phyloP scores from a whole-genome alignment of 257 asterid genomes.

The Lavandula angustifolia region DNA sequence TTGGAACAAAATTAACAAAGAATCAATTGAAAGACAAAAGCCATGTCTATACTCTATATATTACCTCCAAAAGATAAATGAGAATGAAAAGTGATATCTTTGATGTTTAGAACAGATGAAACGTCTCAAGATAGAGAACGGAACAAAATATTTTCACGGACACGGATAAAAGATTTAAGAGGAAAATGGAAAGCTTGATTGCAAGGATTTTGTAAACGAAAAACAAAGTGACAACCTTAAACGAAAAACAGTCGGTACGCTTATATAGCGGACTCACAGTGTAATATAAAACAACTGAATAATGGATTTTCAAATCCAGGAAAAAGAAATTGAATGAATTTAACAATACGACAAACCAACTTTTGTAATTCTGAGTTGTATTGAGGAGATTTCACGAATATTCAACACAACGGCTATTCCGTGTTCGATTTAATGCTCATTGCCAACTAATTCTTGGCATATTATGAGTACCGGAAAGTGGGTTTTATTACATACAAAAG shows the following conservation, averaged over 20 bases:
- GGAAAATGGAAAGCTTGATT: neutral
- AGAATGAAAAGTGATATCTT: neutral
- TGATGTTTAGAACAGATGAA: neutral
- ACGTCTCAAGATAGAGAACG: neutral
- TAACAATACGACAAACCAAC: neutral
- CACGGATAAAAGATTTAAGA: neutral
- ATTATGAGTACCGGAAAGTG: neutral
- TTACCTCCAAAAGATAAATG: slow-evolving; percentile 3
- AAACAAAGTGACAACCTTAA: neutral
- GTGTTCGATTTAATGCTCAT: neutral
- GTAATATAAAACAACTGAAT: neutral
- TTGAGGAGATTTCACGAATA: neutral
- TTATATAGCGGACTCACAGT: neutral
- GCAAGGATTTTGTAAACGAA: neutral
- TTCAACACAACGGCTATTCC: neutral
- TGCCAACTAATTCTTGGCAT: slow-evolving; percentile 19
- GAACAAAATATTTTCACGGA: no score
- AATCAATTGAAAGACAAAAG: neutral
- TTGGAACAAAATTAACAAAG: neutral
- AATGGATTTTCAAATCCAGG: neutral
- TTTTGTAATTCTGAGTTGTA: neutral
- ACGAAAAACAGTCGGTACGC: neutral
- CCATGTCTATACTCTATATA: neutral
- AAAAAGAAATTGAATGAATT: neutral
- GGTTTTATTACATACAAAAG: neutral